Conservation (phyloP, 352 stramenopile species). For the Pythium volutum region DNA sequence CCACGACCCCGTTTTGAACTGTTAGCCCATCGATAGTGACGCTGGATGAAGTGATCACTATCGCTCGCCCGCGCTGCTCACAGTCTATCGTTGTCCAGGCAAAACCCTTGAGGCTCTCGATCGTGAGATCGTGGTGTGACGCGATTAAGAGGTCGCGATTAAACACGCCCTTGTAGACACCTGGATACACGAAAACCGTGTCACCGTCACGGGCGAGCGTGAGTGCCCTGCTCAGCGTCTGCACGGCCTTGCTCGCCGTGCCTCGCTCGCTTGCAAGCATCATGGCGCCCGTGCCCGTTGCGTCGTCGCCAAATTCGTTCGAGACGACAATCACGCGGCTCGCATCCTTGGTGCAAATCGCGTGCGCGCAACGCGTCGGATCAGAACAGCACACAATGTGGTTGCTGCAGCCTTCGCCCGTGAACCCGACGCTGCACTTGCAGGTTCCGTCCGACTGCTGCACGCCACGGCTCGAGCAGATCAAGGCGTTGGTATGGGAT, state of each 20-base stretch:
- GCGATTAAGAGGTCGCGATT: slow-evolving; percentile 37
- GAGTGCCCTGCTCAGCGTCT: slow-evolving; percentile 40
- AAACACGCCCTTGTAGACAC: slow-evolving; percentile 32
- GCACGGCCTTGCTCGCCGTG: slow-evolving; percentile 48
- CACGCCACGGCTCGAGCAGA: slow-evolving; percentile 43
- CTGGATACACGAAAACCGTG: slow-evolving; percentile 59
- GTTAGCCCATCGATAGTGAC: slow-evolving; percentile 37
- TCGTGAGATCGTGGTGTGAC: slow-evolving; percentile 23
- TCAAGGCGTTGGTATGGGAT: neutral
- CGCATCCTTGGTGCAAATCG: slow-evolving; percentile 35
- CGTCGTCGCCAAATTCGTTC: slow-evolving; percentile 47
- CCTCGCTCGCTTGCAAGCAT: slow-evolving; percentile 55
- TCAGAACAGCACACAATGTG: slow-evolving; percentile 57
- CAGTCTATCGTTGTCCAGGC: slow-evolving; percentile 54
- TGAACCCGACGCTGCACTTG: slow-evolving; percentile 65
- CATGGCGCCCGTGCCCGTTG: slow-evolving; percentile 44
- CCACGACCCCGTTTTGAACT: slow-evolving; percentile 31
- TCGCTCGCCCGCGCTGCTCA: slow-evolving; percentile 13
- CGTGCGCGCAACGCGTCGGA: slow-evolving; percentile 31
- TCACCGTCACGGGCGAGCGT: slow-evolving; percentile 29
- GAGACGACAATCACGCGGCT: slow-evolving; percentile 50
- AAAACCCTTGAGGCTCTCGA: slow-evolving; percentile 45
- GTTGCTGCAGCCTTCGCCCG: slow-evolving; percentile 62
- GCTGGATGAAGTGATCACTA: slow-evolving; percentile 16
- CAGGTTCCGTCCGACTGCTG: slow-evolving; percentile 34